Evolutionary conservation across 148 eudicot genomes (phyloP).

Genomic region (Arctostaphylos glauca): DNA sequence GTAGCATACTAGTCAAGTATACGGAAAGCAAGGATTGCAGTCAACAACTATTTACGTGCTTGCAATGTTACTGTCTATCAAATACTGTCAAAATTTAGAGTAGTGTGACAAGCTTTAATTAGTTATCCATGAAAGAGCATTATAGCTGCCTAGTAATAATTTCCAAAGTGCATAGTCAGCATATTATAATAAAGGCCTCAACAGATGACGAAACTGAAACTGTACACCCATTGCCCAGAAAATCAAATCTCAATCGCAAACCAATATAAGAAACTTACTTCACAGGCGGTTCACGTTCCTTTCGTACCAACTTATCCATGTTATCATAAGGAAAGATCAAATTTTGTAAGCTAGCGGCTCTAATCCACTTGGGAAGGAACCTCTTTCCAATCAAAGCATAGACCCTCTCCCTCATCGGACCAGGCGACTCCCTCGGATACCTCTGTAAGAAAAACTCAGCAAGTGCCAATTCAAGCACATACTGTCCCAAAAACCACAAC

Average conservation of each 20-base stretch:
- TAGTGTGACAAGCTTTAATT: not conserved
- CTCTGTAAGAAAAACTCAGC: slow-evolving; percentile 81
- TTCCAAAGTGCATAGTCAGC: not conserved
- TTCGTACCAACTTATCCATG: slow-evolving; percentile 62
- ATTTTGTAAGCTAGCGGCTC: slow-evolving; percentile 84
- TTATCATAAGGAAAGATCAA: slow-evolving; percentile 86
- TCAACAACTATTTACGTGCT: not conserved
- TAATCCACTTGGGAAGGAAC: slow-evolving; percentile 24
- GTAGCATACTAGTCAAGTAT: not conserved
- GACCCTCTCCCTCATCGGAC: slow-evolving; percentile 28
- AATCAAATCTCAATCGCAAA: not conserved
- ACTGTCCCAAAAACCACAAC: slow-evolving; percentile 80
- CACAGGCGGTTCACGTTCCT: slow-evolving; percentile 81
- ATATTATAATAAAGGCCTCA: not conserved
- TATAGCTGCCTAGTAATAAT: not conserved
- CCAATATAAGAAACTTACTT: slow-evolving; percentile 53
- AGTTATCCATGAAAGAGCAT: not conserved
- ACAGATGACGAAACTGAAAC: not conserved
- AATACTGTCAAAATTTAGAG: not conserved
- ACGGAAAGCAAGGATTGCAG: not conserved
- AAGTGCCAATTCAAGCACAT: slow-evolving; percentile 76
- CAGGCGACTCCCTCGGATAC: slow-evolving; percentile 28
- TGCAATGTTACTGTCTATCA: not conserved
- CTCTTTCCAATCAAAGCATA: slow-evolving; percentile 26
- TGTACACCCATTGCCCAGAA: not conserved